Evolutionary conservation across 2,329 filamentous ascomycete species (phyloP).

Genomic region (Xylariaceae sp.): DNA sequence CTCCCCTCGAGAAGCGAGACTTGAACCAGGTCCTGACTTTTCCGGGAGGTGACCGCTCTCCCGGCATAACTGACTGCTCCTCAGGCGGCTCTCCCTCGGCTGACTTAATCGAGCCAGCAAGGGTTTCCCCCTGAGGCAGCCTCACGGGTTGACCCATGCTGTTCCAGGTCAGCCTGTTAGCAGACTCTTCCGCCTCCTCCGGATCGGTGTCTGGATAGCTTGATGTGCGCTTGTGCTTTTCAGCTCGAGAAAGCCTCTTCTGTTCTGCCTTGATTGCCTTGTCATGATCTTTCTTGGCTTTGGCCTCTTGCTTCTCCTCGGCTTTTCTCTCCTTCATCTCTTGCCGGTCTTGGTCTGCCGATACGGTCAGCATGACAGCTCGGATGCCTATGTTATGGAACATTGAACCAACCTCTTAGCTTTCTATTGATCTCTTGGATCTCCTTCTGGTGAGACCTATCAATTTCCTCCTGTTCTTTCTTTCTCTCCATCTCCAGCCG

Average conservation of each 20-base stretch:
- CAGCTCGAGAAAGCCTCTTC: slow-evolving; percentile 41
- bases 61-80: slow-evolving; percentile 18
- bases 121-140: too few species aligned
- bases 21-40: slow-evolving; percentile 48
- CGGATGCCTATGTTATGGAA: too few species aligned
- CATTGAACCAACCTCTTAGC: slow-evolving; percentile 46
- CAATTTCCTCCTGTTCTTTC: slow-evolving; percentile 47
- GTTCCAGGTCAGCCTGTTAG: slow-evolving; percentile 13
- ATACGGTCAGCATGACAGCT: slow-evolving; percentile 10
- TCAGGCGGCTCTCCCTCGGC: slow-evolving; percentile 10
- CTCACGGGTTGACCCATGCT: slow-evolving; percentile 18
- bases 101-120: too few species aligned
- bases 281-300: slow-evolving; percentile 38
- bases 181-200: not conserved
- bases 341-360: slow-evolving; percentile 38
- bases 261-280: slow-evolving; percentile 46
- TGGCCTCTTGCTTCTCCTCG: slow-evolving; percentile 40
- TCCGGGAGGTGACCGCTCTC: slow-evolving; percentile 23
- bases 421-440: slow-evolving; percentile 45
- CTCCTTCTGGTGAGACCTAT: slow-evolving; percentile 45
- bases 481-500: slow-evolving; percentile 58
- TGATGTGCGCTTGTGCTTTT: slow-evolving; percentile 29
- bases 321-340: slow-evolving; percentile 37
- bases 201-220: not conserved
- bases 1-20: slow-evolving; percentile 40